Percentiles rank a stretch among this genome's conserved stretches.
phyloP scores from a whole-genome alignment of 2,329 filamentous ascomycete species.

The Scedosporium boydii region DNA sequence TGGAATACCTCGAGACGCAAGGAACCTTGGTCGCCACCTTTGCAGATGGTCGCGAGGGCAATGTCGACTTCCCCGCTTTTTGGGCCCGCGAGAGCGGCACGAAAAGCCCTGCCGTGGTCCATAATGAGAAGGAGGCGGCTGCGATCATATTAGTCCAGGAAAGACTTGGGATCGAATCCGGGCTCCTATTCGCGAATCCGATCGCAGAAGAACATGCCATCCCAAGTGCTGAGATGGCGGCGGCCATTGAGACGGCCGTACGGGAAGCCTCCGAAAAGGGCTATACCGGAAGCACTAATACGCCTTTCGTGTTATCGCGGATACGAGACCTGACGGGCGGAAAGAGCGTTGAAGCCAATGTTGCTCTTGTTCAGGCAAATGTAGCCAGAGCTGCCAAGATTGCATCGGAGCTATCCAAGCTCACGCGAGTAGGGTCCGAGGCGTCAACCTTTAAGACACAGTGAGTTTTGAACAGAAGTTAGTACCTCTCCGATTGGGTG shows the following conservation, averaged over 20 bases:
- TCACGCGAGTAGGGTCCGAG: not conserved
- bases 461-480: not conserved
- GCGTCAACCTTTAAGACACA: not conserved
- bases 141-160: conserved; percentile 79
- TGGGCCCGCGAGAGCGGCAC: conserved; percentile 82
- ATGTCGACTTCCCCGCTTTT: conserved; percentile 84
- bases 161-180: conserved; percentile 61
- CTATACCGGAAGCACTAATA: conserved; percentile 66
- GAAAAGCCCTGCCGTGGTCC: conserved; percentile 65
- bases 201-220: conserved; percentile 65
- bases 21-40: conserved; percentile 83
- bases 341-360: conserved; percentile 65
- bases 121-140: conserved; percentile 72
- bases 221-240: conserved; percentile 60
- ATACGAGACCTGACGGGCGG: conserved; percentile 71
- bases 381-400: conserved; percentile 45
- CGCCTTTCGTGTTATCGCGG: conserved; percentile 70
- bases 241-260: conserved; percentile 59
- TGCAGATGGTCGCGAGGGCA: conserved; percentile 63
- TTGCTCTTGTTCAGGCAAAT: conserved; percentile 46
- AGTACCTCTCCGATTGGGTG: no score
- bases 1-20: conserved; percentile 66
- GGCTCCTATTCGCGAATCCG: conserved; percentile 82
- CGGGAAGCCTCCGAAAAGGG: conserved; percentile 54
- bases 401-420: conserved; percentile 38